Evolutionary conservation across 2,329 filamentous ascomycete species (phyloP), one percentile per base, ranked within the genome.

Genomic region (Fusarium sp.): DNA sequence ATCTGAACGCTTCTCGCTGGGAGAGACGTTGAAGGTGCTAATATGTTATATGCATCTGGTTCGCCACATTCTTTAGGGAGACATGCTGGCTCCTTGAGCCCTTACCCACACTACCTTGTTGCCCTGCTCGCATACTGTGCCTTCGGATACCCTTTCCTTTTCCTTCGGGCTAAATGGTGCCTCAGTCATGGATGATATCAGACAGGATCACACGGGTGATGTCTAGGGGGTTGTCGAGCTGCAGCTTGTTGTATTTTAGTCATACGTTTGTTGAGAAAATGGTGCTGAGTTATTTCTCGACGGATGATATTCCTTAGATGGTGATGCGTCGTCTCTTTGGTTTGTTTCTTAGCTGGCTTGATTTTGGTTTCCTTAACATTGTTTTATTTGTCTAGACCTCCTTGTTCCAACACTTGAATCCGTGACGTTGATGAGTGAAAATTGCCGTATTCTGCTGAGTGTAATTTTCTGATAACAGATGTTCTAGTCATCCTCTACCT

Each of bases 211-310:
- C 77, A 78, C 72, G 76, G 73, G 76, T 69, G 73, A 73, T 73
- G 77, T 71, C 56, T 70, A 67, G 63, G 68, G 71, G 64, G 44
- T 68, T 64, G 69, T 72, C 70, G 74, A 80, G 77, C 73, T 77
- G 75, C 75, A 78, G 77, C 75, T 73, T 80, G 76, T 79, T 82
- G 79, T 82, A 82, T 81, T 81, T 81, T 81, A 81, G 76, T 76
- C 70, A 75, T 76, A 76, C 74, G 76, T 76, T 70, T 77, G 75
- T 73, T 76, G 77, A 77, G 78, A 76, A 75, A 68, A 69, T 32
- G 71, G 73, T 78, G 73, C 60, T 60, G 71, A 75, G 78, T 72
- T 73, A 78, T 73, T 77, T 80, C 77, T 79, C 77, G 73, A 65
- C 73, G 74, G 69, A 69, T 68, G 71, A 74, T 66, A 74, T 73